phyloP scores from a whole-genome alignment of 495 filamentous ascomycete genomes.

The Lasiosphaeria hispida region DNA sequence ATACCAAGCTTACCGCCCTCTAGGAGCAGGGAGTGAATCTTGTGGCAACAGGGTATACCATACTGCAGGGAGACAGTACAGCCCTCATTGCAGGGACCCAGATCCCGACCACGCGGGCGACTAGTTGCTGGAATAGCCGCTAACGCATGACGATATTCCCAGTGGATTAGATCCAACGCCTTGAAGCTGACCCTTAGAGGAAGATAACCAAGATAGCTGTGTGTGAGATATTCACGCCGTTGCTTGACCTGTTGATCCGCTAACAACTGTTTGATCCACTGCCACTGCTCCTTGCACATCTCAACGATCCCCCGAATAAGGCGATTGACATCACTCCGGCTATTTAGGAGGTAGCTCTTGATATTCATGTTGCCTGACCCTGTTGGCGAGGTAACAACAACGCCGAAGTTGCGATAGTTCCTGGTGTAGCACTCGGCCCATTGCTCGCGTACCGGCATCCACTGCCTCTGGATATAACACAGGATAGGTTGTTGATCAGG shows the following conservation, averaged over 20 bases:
- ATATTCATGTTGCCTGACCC: background rate
- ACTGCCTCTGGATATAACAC: too few relatives aligned
- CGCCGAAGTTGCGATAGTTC: background rate
- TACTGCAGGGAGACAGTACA: background rate
- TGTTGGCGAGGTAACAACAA: background rate
- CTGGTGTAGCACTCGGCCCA: too few relatives aligned
- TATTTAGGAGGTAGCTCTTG: background rate
- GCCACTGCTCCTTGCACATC: background rate
- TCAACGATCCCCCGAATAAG: background rate
- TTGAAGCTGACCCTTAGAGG: background rate
- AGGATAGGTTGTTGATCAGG: too few relatives aligned
- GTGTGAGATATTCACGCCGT: background rate
- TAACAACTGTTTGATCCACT: background rate
- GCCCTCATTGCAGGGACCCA: background rate
- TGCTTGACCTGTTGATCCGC: background rate
- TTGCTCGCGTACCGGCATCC: too few relatives aligned
- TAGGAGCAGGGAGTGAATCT: background rate
- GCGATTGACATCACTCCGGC: background rate
- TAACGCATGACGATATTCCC: background rate
- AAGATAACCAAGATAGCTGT: background rate
- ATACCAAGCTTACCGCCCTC: too few relatives aligned
- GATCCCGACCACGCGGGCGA: background rate
- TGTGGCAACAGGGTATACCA: background rate
- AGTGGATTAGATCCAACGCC: background rate
- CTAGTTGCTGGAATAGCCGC: background rate